Conservation (phyloP, 1,284 basidiomycete genomes). For the Lignosus rhinocerotis region DNA sequence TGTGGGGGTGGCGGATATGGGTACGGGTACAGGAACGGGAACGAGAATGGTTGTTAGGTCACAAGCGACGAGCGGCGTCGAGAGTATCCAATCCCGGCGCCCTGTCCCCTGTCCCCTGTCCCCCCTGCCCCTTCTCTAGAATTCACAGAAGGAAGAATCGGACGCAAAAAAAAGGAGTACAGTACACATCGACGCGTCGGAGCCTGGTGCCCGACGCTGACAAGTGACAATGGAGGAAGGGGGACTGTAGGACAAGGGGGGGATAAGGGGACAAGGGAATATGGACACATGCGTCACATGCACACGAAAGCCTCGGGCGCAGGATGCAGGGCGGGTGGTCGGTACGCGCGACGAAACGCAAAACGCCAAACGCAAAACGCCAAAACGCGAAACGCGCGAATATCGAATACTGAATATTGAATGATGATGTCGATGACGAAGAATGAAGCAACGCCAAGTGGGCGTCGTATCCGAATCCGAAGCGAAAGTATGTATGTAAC, state of each 20-base stretch:
- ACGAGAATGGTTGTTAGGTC: too few species aligned
- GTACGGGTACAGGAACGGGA: too few species aligned
- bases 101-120: too few species aligned
- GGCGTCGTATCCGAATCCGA: not conserved
- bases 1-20: too few species aligned
- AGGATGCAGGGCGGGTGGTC: not conserved
- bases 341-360: too few species aligned
- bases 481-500: not conserved
- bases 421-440: not conserved
- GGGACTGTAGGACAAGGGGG: too few species aligned
- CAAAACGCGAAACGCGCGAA: too few species aligned
- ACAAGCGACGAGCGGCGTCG: too few species aligned
- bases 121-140: too few species aligned
- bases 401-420: too few species aligned
- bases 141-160: not conserved
- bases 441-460: not conserved
- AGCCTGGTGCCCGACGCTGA: conserved; percentile 19
- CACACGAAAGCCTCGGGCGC: not conserved
- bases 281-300: not conserved
- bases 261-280: not conserved
- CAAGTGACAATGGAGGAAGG: not conserved
- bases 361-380: too few species aligned
- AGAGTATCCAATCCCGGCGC: too few species aligned
- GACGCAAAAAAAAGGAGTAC: not conserved
- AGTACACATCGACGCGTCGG: conserved; percentile 13